A percentile compares a stretch with the other conserved stretches of the same genome.
Conservation (phyloP, 2,329 filamentous ascomycete species). For the Hymenoscyphus albidus region DNA sequence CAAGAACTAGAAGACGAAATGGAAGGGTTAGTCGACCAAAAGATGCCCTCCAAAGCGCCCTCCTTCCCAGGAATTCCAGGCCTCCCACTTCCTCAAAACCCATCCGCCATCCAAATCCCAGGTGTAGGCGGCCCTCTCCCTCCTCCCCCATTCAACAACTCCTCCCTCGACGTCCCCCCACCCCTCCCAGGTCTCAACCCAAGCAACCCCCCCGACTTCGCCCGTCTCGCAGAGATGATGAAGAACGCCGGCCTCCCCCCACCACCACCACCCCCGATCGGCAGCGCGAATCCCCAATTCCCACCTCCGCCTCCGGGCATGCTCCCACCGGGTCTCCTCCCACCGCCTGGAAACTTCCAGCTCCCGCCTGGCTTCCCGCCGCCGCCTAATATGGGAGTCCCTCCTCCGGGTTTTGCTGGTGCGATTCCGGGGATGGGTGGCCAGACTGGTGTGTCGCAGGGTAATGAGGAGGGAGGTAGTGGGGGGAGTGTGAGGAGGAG, state of each 20-base stretch:
- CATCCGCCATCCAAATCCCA: constrained; percentile 48
- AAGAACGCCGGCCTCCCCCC: constrained; percentile 61
- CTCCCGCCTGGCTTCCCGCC: constrained; percentile 33
- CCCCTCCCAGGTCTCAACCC: constrained; percentile 53
- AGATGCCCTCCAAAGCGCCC: constrained; percentile 62
- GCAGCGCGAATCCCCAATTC: constrained; percentile 14
- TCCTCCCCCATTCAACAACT: constrained; percentile 42
- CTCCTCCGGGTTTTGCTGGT: constrained; percentile 28
- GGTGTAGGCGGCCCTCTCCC: constrained; percentile 43
- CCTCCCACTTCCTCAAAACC: constrained; percentile 33
- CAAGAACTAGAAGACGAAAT: constrained; percentile 90
- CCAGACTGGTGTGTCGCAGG: background rate
- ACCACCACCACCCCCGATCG: constrained; percentile 48
- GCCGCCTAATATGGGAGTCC: constrained; percentile 34
- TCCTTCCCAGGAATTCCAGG: constrained; percentile 55
- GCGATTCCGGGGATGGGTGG: constrained; percentile 32
- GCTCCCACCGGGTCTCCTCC: constrained; percentile 46
- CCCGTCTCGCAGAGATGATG: constrained; percentile 61
- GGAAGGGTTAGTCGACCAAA: constrained; percentile 88
- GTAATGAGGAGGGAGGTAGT: constrained; percentile 17
- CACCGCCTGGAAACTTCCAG: constrained; percentile 37
- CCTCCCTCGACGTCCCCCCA: constrained; percentile 39
- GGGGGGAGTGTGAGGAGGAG: constrained; percentile 47
- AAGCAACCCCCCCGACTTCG: constrained; percentile 57
- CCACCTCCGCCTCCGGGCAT: constrained; percentile 42